A percentile compares a stretch with the other conserved stretches of the same genome.
phyloP scores from a whole-genome alignment of 495 filamentous ascomycete genomes.

The Apiosordaria backusii region DNA sequence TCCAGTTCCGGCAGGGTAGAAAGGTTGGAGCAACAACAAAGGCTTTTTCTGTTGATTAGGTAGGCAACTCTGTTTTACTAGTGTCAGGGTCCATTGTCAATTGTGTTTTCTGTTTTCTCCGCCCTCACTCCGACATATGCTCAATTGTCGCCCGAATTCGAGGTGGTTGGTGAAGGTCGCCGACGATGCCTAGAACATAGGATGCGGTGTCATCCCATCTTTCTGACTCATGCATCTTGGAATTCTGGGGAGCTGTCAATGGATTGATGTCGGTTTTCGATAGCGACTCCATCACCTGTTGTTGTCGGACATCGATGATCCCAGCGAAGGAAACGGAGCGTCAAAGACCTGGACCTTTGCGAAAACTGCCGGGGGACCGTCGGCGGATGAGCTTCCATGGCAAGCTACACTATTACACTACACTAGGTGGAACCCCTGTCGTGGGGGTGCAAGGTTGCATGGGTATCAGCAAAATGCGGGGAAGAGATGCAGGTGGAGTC shows the following conservation, averaged over 20 bases:
- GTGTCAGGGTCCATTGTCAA: too few species aligned
- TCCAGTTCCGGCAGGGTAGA: too few species aligned
- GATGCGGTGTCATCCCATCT: neutral
- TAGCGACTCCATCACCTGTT: neutral
- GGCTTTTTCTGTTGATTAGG: too few species aligned
- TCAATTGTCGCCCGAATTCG: neutral
- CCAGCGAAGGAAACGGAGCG: neutral
- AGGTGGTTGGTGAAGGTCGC: neutral
- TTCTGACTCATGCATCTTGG: neutral
- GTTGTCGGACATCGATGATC: neutral
- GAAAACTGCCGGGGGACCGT: neutral
- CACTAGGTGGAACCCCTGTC: too few species aligned
- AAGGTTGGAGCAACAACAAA: too few species aligned
- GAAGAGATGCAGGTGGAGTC: slow-evolving; percentile 1
- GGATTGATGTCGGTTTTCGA: neutral
- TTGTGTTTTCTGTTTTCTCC: too few species aligned
- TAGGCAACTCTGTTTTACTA: too few species aligned
- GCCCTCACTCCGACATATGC: too few species aligned
- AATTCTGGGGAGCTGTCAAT: neutral
- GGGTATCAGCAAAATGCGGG: neutral
- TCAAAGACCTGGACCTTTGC: neutral
- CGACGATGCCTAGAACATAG: neutral
- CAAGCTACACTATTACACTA: too few species aligned
- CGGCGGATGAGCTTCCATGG: neutral
- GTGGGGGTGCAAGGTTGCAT: neutral